Conservation (phyloP, 2,329 filamentous ascomycete species). For the Cadophora luteo-olivacea region DNA sequence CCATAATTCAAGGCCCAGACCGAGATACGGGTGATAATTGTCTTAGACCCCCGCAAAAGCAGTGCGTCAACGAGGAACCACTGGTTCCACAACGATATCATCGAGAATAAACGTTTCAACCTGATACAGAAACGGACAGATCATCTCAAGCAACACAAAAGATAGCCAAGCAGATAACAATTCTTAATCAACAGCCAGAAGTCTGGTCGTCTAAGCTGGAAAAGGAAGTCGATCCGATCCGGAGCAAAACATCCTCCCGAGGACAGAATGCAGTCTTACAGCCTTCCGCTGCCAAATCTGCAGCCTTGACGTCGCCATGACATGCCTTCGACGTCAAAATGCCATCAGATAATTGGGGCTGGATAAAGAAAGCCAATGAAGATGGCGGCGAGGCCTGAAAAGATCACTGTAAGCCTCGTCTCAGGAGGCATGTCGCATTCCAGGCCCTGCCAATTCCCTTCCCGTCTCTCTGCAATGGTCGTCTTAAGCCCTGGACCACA, state of each 20-base stretch:
- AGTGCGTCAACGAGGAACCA: not conserved
- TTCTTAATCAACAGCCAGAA: not conserved
- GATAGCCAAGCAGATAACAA: not conserved
- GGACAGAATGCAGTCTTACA: not conserved
- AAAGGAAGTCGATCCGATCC: not conserved
- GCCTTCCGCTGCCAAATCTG: constrained; percentile 14
- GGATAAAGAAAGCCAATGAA: not conserved
- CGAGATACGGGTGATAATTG: not conserved
- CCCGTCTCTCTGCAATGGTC: not conserved
- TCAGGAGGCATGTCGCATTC: not conserved
- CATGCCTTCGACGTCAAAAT: constrained; percentile 5
- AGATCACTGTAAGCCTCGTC: constrained; percentile 3
- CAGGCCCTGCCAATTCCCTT: not conserved
- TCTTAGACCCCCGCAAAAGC: not conserved
- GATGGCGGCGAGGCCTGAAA: not conserved
- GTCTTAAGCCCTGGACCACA: not conserved
- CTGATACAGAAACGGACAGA: not conserved
- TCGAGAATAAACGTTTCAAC: not conserved
- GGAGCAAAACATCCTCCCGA: not conserved
- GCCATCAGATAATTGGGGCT: constrained; percentile 14
- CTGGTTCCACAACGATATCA: constrained; percentile 1
- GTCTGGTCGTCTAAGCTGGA: not conserved
- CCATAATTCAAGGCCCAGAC: not conserved
- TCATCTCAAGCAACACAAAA: not conserved
- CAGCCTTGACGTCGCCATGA: constrained; percentile 22